These are phyloP conservation scores for Fusarium tricinctum DNA, from an alignment of 2,329 filamentous ascomycete genomes.

Conservation along the genomic window DNA sequence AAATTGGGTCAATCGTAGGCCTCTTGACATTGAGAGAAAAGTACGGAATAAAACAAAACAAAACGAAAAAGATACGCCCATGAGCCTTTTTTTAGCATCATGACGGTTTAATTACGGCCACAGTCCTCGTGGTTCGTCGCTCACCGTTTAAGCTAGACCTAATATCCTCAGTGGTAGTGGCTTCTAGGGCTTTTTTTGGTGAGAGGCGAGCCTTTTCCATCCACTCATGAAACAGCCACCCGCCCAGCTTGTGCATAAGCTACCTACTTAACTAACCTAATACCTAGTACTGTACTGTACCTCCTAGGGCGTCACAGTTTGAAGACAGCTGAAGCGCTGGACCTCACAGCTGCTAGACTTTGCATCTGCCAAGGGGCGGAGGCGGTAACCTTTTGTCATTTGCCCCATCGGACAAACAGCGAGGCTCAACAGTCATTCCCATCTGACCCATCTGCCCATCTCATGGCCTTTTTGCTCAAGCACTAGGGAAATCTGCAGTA, in stretches of 20 bases:
- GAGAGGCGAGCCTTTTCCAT: conserved; percentile 19
- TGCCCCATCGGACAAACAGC: neutral
- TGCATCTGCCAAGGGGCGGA: conserved; percentile 19
- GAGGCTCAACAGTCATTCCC: neutral
- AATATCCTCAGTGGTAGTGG: conserved; percentile 8
- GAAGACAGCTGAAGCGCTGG: conserved; percentile 11
- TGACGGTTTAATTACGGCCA: conserved; percentile 44
- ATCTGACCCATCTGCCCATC: too few species aligned
- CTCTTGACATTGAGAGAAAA: conserved; percentile 2
- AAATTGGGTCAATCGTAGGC: conserved; percentile 6
- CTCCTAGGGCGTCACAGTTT: conserved; percentile 6
- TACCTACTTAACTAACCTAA: too few species aligned
- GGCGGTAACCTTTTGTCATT: conserved; percentile 3
- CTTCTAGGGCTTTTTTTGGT: neutral
- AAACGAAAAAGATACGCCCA: neutral
- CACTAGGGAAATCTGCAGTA: neutral
- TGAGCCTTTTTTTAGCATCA: conserved; percentile 43
- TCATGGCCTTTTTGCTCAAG: too few species aligned
- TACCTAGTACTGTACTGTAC: too few species aligned
- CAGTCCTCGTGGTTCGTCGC: conserved; percentile 26
- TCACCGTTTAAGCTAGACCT: conserved; percentile 41
- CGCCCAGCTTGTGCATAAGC: conserved; percentile 13
- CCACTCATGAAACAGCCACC: conserved; percentile 42
- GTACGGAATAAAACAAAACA: neutral
- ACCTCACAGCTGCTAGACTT: conserved; percentile 3